Evolutionary conservation across 148 eudicot genomes (phyloP).

Genomic region (Fagopyrum tataricum): DNA sequence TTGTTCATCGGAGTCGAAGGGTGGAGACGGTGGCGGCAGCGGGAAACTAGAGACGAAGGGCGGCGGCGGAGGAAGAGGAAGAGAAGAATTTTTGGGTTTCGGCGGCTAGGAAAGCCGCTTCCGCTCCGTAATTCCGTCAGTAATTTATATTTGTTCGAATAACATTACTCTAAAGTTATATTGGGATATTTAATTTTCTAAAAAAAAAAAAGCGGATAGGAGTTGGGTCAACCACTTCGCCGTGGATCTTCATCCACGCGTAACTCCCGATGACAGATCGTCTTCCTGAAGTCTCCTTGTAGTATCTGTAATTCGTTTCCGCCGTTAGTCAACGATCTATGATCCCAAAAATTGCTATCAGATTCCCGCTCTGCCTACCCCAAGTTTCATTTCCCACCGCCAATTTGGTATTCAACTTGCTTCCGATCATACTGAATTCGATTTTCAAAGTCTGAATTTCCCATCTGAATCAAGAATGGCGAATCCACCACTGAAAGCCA

Average conservation of each 20-base stretch:
- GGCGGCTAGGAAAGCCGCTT: too few species aligned
- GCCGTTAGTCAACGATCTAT: not conserved
- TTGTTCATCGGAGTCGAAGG: too few species aligned
- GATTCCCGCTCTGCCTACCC: not conserved
- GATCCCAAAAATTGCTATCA: not conserved
- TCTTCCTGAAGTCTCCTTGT: not conserved
- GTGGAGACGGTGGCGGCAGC: too few species aligned
- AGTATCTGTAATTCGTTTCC: not conserved
- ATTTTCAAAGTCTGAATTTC: not conserved
- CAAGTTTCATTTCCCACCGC: not conserved
- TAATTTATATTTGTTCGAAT: too few species aligned
- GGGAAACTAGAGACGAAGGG: too few species aligned
- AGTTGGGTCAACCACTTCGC: not conserved
- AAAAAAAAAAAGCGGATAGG: not conserved
- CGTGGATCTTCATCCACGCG: slow-evolving; percentile 7
- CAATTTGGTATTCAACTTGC: not conserved
- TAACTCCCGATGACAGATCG: not conserved
- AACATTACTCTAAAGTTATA: too few species aligned
- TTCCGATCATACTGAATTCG: not conserved
- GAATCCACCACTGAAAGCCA: slow-evolving; percentile 48
- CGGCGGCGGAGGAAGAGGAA: too few species aligned
- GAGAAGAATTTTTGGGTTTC: too few species aligned
- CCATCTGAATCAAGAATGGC: slow-evolving; percentile 16
- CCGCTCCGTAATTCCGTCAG: too few species aligned
- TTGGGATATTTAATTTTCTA: too few species aligned